A percentile compares a stretch with the other conserved stretches of the same genome.
Evolutionary conservation across 192 early-diverging fungal species (phyloP).

Genomic region (Coemansia guatemalensis): DNA sequence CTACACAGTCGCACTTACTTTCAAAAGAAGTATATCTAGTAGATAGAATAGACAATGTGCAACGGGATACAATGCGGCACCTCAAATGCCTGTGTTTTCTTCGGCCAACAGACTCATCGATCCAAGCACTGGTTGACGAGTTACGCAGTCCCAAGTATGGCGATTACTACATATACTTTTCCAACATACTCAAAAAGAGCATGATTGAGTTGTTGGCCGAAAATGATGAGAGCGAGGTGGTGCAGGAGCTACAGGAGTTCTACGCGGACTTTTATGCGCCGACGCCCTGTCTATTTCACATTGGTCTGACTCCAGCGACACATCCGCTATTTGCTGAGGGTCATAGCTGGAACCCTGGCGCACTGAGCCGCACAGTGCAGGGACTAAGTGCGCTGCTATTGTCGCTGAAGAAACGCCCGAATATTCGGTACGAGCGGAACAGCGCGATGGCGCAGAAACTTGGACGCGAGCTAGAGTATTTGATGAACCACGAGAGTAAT

Average conservation of each 20-base stretch:
- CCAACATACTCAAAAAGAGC: slow-evolving; percentile 90
- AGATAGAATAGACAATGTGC: slow-evolving; percentile 84
- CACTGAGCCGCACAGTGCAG: slow-evolving; percentile 75
- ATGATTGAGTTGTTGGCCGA: slow-evolving; percentile 92
- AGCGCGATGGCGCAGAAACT: slow-evolving; percentile 81
- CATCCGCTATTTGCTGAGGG: slow-evolving; percentile 74
- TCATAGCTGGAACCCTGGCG: slow-evolving; percentile 74
- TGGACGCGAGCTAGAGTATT: slow-evolving; percentile 63
- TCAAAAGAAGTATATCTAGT: slow-evolving; percentile 93
- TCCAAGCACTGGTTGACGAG: slow-evolving; percentile 88
- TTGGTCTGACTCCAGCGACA: slow-evolving; percentile 63
- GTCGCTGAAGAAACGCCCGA: slow-evolving; percentile 86
- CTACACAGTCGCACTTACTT: slow-evolving; percentile 90
- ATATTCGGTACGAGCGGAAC: slow-evolving; percentile 86
- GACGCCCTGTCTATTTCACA: slow-evolving; percentile 78
- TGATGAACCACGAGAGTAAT: slow-evolving; percentile 46
- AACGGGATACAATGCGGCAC: slow-evolving; percentile 91
- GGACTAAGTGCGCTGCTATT: slow-evolving; percentile 77
- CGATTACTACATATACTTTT: slow-evolving; percentile 97
- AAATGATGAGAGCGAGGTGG: slow-evolving; percentile 90
- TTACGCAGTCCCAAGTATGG: slow-evolving; percentile 89
- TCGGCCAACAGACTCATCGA: slow-evolving; percentile 78
- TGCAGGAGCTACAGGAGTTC: slow-evolving; percentile 95
- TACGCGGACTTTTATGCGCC: slow-evolving; percentile 90
- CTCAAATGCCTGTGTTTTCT: slow-evolving; percentile 94